Evolutionary conservation across 768 basidiomycete species (phyloP).

Genomic region (Mycena vulgaris): DNA sequence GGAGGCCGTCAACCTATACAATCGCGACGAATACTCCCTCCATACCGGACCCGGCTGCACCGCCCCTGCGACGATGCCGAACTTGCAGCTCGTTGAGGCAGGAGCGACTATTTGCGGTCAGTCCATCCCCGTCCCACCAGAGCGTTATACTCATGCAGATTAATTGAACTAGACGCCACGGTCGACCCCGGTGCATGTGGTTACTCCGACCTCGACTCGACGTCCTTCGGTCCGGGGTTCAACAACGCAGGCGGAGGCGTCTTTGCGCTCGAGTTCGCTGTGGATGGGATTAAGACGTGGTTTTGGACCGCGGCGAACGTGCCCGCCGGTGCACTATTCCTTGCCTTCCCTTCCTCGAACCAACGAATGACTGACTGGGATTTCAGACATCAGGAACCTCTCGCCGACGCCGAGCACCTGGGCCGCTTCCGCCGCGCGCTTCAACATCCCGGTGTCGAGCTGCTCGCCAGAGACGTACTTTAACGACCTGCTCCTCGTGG

Average conservation of each 20-base stretch:
- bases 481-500: constrained; percentile 52
- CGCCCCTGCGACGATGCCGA: background rate
- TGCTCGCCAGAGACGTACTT: constrained; percentile 54
- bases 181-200: constrained; percentile 58
- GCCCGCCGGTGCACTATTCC: constrained; percentile 53
- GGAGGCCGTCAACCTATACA: background rate
- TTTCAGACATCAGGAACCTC: background rate
- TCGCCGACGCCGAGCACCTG: too few species aligned
- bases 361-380: too few species aligned
- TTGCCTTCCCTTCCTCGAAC: constrained; percentile 45
- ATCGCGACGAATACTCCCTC: background rate
- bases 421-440: too few species aligned
- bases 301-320: constrained; percentile 55
- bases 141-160: too few species aligned
- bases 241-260: constrained; percentile 62
- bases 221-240: constrained; percentile 60
- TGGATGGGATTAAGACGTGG: constrained; percentile 62
- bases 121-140: background rate
- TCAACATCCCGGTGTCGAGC: constrained; percentile 44
- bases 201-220: constrained; percentile 48
- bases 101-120: constrained; percentile 25
- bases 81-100: constrained; percentile 16
- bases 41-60: background rate
- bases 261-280: constrained; percentile 56
- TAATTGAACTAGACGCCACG: background rate